phyloP scores from a whole-genome alignment of 2,329 filamentous ascomycete genomes.

The Aspergillus ibericus region DNA sequence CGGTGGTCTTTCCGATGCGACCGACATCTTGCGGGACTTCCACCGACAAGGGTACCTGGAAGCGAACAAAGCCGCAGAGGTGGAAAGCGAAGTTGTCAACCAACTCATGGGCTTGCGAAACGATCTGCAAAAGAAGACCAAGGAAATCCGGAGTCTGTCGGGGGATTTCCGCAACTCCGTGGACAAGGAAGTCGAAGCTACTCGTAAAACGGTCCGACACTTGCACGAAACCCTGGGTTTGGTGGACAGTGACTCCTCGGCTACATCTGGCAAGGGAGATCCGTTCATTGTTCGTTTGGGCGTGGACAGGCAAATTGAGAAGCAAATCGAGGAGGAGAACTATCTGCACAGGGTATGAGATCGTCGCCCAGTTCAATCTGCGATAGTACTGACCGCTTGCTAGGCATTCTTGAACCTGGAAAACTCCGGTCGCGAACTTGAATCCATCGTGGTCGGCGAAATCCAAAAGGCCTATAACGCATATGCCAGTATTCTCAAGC shows the following conservation, averaged over 20 bases:
- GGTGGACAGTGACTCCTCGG: conserved; percentile 72
- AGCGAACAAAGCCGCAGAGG: conserved; percentile 83
- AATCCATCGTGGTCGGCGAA: conserved; percentile 94
- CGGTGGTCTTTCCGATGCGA: conserved; percentile 84
- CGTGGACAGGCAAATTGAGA: conserved; percentile 87
- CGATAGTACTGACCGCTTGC: conserved; percentile 20
- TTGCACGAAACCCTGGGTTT: conserved; percentile 81
- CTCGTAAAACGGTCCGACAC: conserved; percentile 72
- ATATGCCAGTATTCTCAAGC: conserved; percentile 85
- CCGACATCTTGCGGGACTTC: conserved; percentile 75
- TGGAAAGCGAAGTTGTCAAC: conserved; percentile 86
- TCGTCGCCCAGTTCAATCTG: not conserved
- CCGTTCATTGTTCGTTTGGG: conserved; percentile 83
- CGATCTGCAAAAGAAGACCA: conserved; percentile 93
- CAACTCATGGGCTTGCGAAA: conserved; percentile 81
- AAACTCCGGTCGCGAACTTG: conserved; percentile 87
- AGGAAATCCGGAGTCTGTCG: conserved; percentile 91
- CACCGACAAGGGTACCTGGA: conserved; percentile 79
- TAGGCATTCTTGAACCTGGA: conserved; percentile 94
- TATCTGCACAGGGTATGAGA: conserved; percentile 82
- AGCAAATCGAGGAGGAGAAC: conserved; percentile 94
- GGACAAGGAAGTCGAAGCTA: conserved; percentile 88
- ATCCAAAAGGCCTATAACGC: conserved; percentile 98
- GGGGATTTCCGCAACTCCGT: conserved; percentile 97
- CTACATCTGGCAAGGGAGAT: conserved; percentile 81